Base-by-base conservation (phyloP, 257 asterid genomes). In the Solanum arcanum region DNA sequence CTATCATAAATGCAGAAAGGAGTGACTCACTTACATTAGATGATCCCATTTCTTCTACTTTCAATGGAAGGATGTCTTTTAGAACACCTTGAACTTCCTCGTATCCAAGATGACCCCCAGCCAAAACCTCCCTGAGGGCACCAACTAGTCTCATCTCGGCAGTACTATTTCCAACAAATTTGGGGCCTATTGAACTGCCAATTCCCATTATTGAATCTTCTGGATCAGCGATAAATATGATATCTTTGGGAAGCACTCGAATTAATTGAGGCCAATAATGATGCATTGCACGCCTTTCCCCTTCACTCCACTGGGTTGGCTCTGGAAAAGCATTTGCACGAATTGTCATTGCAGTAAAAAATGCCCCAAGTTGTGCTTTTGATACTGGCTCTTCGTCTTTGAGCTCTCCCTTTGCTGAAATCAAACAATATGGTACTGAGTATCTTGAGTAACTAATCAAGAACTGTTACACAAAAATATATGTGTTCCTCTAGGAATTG, bases 81-180 rank as follows among this genome's bases (percentile, higher is more conserved):
- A 97, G 88, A 75, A 97, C 98, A 89, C 98, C 99, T 88, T 94
- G 97, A 87, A 94, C 99, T 91, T 97, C 99, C 88, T 97, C 99
- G 62, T 97, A 97, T 87, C 99, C 99, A 83, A 95, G 92, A 89
- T 97, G 99, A 64, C 98, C 99, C 60, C 99, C 99, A 47, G 98
- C 99, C 90, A 97, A 87, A 75, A 97, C 98, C 90, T 97, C 99
- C 90, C 99, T 93, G 14, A 97, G 96, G 81, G 98, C 99, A 84
- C 99, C 99, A 47, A 95, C 99, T 83, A 97, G 89, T 92, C 99
- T 94, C 99, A 95, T 97, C 90, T 97, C 99, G 13, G 98, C 89
- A 81, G 96, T 88, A 88, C 94, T 92, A 84, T 91, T 93, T 78
- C 99, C 98, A 27, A 92, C 92, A 90, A 94, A 97, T 23, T 88